A percentile compares a stretch with the other conserved stretches of the same genome.
Conservation (phyloP, 345 rosid species). For the Carallia brachiata region DNA sequence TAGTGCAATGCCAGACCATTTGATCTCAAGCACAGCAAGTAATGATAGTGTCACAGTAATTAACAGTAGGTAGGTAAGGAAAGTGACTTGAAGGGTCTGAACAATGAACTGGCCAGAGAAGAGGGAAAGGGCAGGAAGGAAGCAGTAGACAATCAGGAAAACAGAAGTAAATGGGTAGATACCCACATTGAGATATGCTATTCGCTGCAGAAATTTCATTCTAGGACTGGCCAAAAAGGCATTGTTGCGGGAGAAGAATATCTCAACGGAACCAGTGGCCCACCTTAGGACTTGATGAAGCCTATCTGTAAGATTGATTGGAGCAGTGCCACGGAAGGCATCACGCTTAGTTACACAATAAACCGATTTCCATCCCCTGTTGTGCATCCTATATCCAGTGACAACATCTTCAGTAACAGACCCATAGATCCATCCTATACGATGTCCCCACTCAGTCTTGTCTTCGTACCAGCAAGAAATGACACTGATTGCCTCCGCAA, state of each 20-base stretch:
- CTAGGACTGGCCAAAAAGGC: constrained; percentile 80
- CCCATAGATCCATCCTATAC: constrained; percentile 98
- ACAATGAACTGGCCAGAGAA: constrained; percentile 98
- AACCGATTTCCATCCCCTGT: constrained; percentile 97
- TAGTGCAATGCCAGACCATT: constrained; percentile 90
- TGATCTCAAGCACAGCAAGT: constrained; percentile 87
- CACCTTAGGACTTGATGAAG: constrained; percentile 96
- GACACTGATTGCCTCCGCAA: constrained; percentile 96
- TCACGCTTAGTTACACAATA: constrained; percentile 97
- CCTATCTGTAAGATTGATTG: constrained; percentile 93
- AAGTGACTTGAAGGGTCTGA: constrained; percentile 70
- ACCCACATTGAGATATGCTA: constrained; percentile 91
- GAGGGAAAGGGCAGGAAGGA: constrained; percentile 92
- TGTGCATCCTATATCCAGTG: constrained; percentile 97
- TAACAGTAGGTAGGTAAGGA: constrained; percentile 74
- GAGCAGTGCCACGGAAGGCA: constrained; percentile 96
- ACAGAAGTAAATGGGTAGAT: constrained; percentile 95
- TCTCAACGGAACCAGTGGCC: constrained; percentile 99
- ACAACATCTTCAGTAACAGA: constrained; percentile 99
- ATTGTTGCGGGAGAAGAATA: constrained; percentile 95
- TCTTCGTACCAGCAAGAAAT: constrained; percentile 99
- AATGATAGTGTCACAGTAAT: constrained; percentile 73
- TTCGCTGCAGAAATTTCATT: constrained; percentile 88
- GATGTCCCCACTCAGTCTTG: constrained; percentile 97
- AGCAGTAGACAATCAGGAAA: constrained; percentile 94